phyloP scores from a whole-genome alignment of 2,329 filamentous ascomycete species.

The Microcera coccophila region DNA sequence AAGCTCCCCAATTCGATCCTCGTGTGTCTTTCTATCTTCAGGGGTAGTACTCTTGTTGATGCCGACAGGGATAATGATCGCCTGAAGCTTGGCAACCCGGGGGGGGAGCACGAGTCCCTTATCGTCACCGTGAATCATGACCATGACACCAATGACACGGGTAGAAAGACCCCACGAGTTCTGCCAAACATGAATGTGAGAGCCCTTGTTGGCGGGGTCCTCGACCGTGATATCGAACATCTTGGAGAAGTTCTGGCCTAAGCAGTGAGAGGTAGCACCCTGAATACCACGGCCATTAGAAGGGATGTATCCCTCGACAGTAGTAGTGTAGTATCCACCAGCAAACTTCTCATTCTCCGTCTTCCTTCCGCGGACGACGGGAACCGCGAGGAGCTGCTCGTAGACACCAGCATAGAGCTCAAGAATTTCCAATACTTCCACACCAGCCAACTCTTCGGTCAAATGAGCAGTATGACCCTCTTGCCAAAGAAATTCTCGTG shows the following conservation, averaged over 20 bases:
- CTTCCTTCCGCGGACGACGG: constrained; percentile 89
- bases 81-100: constrained; percentile 80
- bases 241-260: constrained; percentile 97
- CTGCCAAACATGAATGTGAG: constrained; percentile 88
- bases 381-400: constrained; percentile 88
- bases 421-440: constrained; percentile 89
- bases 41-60: constrained; percentile 82
- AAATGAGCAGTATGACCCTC: constrained; percentile 90
- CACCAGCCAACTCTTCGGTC: constrained; percentile 72
- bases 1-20: constrained; percentile 71
- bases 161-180: constrained; percentile 99
- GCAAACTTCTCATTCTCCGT: constrained; percentile 99
- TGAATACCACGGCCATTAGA: constrained; percentile 95
- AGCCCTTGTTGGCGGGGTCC: constrained; percentile 77
- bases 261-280: constrained; percentile 87
- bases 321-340: constrained; percentile 93
- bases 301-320: constrained; percentile 94
- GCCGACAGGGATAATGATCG: constrained; percentile 85
- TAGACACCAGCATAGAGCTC: constrained; percentile 91
- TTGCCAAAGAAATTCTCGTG: constrained; percentile 96
- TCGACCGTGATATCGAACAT: constrained; percentile 99
- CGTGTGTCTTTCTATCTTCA: constrained; percentile 73
- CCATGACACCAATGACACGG: constrained; percentile 96
- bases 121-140: constrained; percentile 96
- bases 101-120: constrained; percentile 92